Base-by-base conservation (phyloP, 805 yeast species). In the Monosporozyma servazzii region DNA sequence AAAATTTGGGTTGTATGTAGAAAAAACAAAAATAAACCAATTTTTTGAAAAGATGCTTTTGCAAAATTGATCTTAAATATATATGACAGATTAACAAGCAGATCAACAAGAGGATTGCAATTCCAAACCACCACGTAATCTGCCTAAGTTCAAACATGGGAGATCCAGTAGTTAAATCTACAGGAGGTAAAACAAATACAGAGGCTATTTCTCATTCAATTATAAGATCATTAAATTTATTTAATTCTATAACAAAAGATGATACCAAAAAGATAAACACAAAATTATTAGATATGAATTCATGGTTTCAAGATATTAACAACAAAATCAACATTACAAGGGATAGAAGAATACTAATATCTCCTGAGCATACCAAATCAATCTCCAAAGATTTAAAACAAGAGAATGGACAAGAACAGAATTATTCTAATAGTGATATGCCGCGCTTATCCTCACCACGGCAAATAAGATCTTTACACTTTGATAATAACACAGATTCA, bases 171-270 rank as follows among this genome's bases (percentile, higher is more conserved):
- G 54, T 61, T 15, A 47, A 52, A 45, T 63, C 68, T 25, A 67
- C 69, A 33, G 57, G 57, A 49, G 60, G 56, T 48, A 64, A 64
- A 51, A 54, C 59, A 17, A 59, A 65, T 36, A 67, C 67, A 5
- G 23, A 10, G 10, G 15, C 44, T 9, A 57, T 66, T 17, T 61
- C 70, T 2, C 53, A 68, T 46, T 66, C 69, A 9, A 63, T 66
- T 25, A 55, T 66, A 2, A 67, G 65, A 50, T 60, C 69, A 8
- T 53, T 66, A 21, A 63, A 63, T 49, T 48, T 49, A 54, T 18
- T 52, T 53, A 23, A 20, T 40, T 18, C 27, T 9, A 21, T 40
- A 8, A 40, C 27, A 10, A 40, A 17, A 40, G 55, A 59, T 37
- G 62, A 62, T 18, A 61, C 60, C 18, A 46, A 53, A n/a, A 55